Evolutionary conservation across 306 rosid genomes (phyloP).

Genomic region (Vigna reflexopilosa): DNA sequence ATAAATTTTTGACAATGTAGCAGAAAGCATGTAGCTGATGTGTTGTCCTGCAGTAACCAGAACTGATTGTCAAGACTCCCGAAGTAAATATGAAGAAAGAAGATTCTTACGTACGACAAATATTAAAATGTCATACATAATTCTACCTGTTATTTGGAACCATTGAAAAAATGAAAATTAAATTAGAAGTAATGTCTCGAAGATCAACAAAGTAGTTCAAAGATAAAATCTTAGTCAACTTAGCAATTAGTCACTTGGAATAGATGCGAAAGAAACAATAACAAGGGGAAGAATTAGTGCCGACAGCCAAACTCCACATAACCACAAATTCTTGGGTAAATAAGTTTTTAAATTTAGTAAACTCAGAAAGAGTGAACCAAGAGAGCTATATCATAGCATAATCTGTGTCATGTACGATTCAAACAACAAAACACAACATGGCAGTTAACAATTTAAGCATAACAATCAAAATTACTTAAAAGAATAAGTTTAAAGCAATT

Average conservation of each 20-base stretch:
- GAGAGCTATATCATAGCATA: conserved; percentile 13
- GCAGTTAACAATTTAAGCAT: conserved; percentile 26
- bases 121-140: conserved; percentile 26
- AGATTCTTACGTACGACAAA: conserved; percentile 28
- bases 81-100: conserved; percentile 26
- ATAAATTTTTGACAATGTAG: conserved; percentile 96
- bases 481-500: conserved; percentile 11
- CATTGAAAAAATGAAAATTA: not conserved
- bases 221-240: conserved; percentile 17
- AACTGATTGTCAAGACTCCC: conserved; percentile 35
- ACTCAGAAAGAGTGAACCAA: conserved; percentile 9
- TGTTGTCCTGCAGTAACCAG: conserved; percentile 77
- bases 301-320: conserved; percentile 19
- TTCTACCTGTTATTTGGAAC: conserved; percentile 12
- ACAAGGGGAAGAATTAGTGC: not conserved
- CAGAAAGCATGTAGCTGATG: conserved; percentile 91
- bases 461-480: conserved; percentile 13
- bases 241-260: conserved; percentile 26
- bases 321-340: conserved; percentile 7
- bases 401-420: conserved; percentile 9
- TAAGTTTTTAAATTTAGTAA: not conserved
- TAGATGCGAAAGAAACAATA: not conserved
- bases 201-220: conserved; percentile 26
- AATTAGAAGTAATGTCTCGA: conserved; percentile 3
- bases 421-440: conserved; percentile 22